phyloP scores from a whole-genome alignment of 1,284 basidiomycete species.

The Sporisorium graminicola region DNA sequence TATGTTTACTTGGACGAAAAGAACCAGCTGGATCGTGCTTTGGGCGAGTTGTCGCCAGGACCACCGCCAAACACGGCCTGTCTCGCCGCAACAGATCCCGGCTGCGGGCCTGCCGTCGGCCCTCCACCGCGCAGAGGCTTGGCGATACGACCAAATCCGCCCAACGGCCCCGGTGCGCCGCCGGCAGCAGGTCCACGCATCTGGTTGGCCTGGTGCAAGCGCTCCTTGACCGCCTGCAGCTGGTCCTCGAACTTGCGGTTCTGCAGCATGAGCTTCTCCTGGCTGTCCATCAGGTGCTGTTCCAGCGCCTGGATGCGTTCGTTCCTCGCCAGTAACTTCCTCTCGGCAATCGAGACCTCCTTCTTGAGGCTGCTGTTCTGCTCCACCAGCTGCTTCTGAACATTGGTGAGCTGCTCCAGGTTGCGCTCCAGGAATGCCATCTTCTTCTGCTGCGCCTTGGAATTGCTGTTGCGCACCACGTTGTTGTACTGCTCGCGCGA shows the following conservation, averaged over 20 bases:
- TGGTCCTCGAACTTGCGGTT: slow-evolving; percentile 96
- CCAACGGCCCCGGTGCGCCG: slow-evolving; percentile 74
- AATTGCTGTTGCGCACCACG: slow-evolving; percentile 96
- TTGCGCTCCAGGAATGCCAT: slow-evolving; percentile 99
- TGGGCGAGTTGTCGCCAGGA: slow-evolving; percentile 53
- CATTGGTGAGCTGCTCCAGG: slow-evolving; percentile 91
- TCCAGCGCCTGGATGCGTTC: slow-evolving; percentile 89
- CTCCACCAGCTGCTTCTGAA: slow-evolving; percentile 99
- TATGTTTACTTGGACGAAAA: slow-evolving; percentile 54
- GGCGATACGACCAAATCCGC: slow-evolving; percentile 89
- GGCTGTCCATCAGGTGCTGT: slow-evolving; percentile 89
- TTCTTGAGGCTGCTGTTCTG: slow-evolving; percentile 98
- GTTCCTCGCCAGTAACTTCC: slow-evolving; percentile 93
- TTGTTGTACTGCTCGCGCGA: slow-evolving; percentile 99
- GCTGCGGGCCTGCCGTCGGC: slow-evolving; percentile 50
- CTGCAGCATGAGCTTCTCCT: slow-evolving; percentile 87
- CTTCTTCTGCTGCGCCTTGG: slow-evolving; percentile 98
- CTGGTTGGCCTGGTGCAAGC: slow-evolving; percentile 87
- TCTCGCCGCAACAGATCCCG: slow-evolving; percentile 41
- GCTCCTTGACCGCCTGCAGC: slow-evolving; percentile 88
- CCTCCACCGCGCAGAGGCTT: slow-evolving; percentile 91
- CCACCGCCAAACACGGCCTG: slow-evolving; percentile 32
- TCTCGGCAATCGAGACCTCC: slow-evolving; percentile 95
- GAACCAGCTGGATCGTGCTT: slow-evolving; percentile 60
- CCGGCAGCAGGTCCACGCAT: slow-evolving; percentile 73